Conservation (phyloP, 225 moss, liverwort and hornwort species). For the Marchantia paleacea region DNA sequence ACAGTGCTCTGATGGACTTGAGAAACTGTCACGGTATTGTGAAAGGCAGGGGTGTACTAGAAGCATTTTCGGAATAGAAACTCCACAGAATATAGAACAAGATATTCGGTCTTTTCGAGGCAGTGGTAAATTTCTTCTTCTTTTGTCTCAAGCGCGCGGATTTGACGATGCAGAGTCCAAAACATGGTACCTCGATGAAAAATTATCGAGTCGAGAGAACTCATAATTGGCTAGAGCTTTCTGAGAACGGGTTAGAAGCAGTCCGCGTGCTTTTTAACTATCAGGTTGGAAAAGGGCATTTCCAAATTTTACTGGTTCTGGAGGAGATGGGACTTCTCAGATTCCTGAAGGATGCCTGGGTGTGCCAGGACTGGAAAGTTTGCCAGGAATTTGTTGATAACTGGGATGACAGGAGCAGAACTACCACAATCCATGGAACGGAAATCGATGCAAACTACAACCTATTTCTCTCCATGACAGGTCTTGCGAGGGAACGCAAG, state of each 20-base stretch:
- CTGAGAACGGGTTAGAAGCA: neutral
- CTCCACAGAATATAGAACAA: too few species aligned
- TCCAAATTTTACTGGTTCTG: neutral
- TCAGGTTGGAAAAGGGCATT: neutral
- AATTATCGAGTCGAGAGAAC: neutral
- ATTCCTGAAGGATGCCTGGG: conserved; percentile 4
- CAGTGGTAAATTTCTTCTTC: neutral
- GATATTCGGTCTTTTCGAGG: too few species aligned
- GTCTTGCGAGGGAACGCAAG: neutral
- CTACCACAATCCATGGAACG: neutral
- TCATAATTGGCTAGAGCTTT: neutral
- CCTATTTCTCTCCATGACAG: neutral
- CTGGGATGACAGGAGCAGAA: neutral
- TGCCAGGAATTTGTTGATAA: conserved; percentile 1
- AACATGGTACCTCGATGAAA: neutral
- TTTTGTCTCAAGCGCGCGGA: neutral
- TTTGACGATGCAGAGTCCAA: neutral
- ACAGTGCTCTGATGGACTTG: too few species aligned
- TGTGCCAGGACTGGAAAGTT: neutral
- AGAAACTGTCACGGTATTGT: too few species aligned
- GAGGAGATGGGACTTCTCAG: conserved; percentile 2
- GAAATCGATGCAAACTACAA: neutral
- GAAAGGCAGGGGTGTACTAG: too few species aligned
- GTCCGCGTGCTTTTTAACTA: neutral
- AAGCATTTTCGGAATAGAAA: too few species aligned